Conservation (phyloP, 176 grass and related monocot genomes). For the Echinochloa phyllopogon region DNA sequence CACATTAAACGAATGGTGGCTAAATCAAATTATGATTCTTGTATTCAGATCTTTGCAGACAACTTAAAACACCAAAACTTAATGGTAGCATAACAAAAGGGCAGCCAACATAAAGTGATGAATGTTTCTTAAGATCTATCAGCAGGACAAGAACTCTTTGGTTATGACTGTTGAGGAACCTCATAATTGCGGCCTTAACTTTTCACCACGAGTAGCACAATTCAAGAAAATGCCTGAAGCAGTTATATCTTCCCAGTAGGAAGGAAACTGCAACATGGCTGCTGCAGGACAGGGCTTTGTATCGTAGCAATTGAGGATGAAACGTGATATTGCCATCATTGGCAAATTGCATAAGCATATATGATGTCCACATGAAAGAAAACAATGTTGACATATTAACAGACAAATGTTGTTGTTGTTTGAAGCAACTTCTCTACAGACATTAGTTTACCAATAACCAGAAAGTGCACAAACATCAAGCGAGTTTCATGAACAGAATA, state of each 20-base stretch:
- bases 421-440: slow-evolving; percentile 54
- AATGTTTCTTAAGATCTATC: slow-evolving; percentile 31
- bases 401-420: slow-evolving; percentile 49
- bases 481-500: slow-evolving; percentile 46
- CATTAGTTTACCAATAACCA: slow-evolving; percentile 41
- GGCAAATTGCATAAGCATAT: slow-evolving; percentile 42
- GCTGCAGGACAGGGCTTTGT: not conserved
- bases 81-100: slow-evolving; percentile 6
- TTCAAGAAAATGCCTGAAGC: not conserved
- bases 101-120: not conserved
- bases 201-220: not conserved
- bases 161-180: slow-evolving; percentile 19
- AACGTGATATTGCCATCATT: slow-evolving; percentile 35
- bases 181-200: not conserved
- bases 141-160: slow-evolving; percentile 8
- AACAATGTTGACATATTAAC: slow-evolving; percentile 54
- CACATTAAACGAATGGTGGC: not conserved
- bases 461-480: slow-evolving; percentile 12
- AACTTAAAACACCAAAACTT: not conserved
- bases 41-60: not conserved
- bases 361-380: slow-evolving; percentile 28
- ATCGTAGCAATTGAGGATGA: not conserved
- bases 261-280: slow-evolving; percentile 28
- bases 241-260: not conserved
- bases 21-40: slow-evolving; percentile 20